These are phyloP conservation scores for Yarrowia osloensis DNA, from an alignment of 805 yeast species.

Conservation along the genomic window DNA sequence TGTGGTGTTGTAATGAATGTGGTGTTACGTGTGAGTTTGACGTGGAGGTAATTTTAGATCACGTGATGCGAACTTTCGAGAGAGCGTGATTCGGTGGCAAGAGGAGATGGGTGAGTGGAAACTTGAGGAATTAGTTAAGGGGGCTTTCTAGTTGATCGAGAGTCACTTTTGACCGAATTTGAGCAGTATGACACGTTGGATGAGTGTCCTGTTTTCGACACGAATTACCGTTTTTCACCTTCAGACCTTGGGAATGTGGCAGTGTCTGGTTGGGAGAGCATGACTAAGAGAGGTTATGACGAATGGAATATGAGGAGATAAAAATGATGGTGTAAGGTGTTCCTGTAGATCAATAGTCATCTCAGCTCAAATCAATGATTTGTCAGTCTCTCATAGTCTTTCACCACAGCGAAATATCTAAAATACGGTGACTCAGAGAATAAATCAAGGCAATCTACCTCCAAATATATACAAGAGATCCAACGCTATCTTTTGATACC, in stretches of 20 bases:
- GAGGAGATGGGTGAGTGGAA: neutral
- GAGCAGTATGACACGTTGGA: neutral
- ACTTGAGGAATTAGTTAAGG: neutral
- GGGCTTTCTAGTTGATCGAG: neutral
- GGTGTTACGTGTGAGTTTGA: slow-evolving; percentile 19
- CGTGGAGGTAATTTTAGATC: slow-evolving; percentile 20
- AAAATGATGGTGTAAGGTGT: no score
- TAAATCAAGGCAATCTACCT: no score
- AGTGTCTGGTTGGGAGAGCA: neutral
- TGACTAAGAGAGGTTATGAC: neutral
- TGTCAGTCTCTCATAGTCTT: no score
- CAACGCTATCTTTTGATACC: no score
- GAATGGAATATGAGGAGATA: neutral
- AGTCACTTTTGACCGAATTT: neutral
- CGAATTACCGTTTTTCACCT: neutral
- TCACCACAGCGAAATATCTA: no score
- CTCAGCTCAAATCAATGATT: no score
- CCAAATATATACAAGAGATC: no score
- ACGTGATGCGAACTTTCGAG: neutral
- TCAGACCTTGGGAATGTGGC: neutral
- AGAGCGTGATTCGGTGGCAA: neutral
- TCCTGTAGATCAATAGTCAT: no score
- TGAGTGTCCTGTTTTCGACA: neutral
- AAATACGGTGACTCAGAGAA: no score
- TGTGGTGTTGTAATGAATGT: slow-evolving; percentile 4